phyloP scores from a whole-genome alignment of 768 basidiomycete species.

The Gloeopeniophorella convolvens region DNA sequence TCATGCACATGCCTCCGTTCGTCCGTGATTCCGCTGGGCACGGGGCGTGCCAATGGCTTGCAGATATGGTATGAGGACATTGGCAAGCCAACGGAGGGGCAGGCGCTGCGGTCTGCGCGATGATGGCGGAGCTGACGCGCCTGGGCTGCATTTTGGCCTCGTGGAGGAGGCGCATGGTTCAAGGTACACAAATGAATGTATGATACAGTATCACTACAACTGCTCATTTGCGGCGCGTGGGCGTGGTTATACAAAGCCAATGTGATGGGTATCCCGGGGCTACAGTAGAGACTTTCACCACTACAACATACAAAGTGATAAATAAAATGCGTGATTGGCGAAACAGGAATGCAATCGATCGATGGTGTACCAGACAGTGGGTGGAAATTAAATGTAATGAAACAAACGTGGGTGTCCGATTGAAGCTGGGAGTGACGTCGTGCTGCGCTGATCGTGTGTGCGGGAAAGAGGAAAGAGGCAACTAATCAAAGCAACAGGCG shows the following conservation, averaged over 20 bases:
- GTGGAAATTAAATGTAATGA: conserved; percentile 12
- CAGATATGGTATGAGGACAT: conserved; percentile 61
- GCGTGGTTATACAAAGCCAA: conserved; percentile 15
- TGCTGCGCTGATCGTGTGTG: no score
- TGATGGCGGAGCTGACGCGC: background rate
- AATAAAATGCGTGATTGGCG: conserved; percentile 14
- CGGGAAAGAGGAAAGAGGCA: background rate
- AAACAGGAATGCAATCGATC: background rate
- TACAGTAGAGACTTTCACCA: conserved; percentile 8
- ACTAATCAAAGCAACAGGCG: conserved; percentile 8
- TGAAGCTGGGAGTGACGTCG: conserved; percentile 2
- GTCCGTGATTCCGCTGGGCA: conserved; percentile 3
- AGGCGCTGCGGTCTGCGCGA: no score
- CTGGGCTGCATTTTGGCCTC: conserved; percentile 1
- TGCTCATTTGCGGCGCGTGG: conserved; percentile 8
- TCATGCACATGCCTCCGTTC: background rate
- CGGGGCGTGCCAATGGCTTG: conserved; percentile 14
- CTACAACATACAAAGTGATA: conserved; percentile 16
- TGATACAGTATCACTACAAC: conserved; percentile 17
- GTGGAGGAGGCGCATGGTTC: background rate
- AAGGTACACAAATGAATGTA: conserved; percentile 8
- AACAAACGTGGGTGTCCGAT: conserved; percentile 7
- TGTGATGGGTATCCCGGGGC: conserved; percentile 17
- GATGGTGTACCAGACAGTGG: conserved; percentile 11
- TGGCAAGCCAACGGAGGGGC: conserved; percentile 34